Conservation (phyloP, 306 rosid species). For the Medicago ruthenica region DNA sequence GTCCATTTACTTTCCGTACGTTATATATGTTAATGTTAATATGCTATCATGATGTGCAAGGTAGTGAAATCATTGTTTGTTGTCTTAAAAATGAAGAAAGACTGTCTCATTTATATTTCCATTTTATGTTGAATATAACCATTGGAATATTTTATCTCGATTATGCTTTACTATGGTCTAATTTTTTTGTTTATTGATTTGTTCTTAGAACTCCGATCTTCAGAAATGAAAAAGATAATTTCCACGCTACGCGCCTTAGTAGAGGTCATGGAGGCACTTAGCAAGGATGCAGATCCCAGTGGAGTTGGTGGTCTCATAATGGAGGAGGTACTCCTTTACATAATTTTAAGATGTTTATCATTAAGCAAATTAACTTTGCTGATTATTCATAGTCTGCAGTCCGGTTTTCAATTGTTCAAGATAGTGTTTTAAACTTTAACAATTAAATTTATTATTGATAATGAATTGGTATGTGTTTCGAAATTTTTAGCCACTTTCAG, state of each 20-base stretch:
- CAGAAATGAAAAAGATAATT: conserved; percentile 72
- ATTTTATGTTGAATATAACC: conserved; percentile 24
- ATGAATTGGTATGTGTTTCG: conserved; percentile 18
- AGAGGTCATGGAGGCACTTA: conserved; percentile 94
- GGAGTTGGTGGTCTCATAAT: conserved; percentile 81
- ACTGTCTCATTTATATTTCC: conserved; percentile 16
- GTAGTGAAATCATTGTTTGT: conserved; percentile 33
- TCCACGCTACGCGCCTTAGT: conserved; percentile 84
- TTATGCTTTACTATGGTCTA: conserved; percentile 16
- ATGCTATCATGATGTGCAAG: conserved; percentile 8
- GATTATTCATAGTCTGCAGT: conserved; percentile 30
- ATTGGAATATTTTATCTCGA: conserved; percentile 11
- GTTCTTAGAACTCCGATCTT: conserved; percentile 57
- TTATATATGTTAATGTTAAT: neutral
- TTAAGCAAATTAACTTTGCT: conserved; percentile 11
- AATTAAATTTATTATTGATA: conserved; percentile 20
- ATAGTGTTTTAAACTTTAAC: conserved; percentile 13
- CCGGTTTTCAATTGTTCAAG: conserved; percentile 27
- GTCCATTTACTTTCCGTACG: conserved; percentile 28
- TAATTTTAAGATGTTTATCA: conserved; percentile 36
- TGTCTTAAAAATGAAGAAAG: conserved; percentile 30
- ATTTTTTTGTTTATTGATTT: conserved; percentile 37
- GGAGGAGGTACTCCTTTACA: conserved; percentile 75
- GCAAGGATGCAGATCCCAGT: conserved; percentile 77
- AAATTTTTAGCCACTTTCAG: conserved; percentile 29